phyloP scores from a whole-genome alignment of 176 grass and related monocot species.

The Oryza australiensis region DNA sequence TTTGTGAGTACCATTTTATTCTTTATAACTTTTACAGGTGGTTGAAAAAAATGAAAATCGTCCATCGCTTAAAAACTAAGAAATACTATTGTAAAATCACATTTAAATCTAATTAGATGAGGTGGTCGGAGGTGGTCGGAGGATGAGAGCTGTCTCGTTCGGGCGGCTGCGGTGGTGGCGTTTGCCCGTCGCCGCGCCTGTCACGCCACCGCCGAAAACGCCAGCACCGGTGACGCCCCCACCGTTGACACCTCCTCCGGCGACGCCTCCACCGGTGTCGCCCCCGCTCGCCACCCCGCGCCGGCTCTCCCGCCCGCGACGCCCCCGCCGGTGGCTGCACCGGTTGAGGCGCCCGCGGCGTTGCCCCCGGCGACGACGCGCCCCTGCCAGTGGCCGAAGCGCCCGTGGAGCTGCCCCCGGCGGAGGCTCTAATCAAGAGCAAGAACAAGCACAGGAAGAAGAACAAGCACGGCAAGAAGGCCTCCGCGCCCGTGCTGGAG shows the following conservation, averaged over 20 bases:
- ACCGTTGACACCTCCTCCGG: not conserved
- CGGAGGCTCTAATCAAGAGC: conserved; percentile 53
- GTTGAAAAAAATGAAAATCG: no score
- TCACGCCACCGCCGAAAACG: not conserved
- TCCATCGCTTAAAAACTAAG: no score
- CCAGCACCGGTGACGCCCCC: conserved; percentile 8
- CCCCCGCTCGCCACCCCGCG: not conserved
- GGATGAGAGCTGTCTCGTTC: no score
- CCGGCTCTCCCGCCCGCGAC: conserved; percentile 27
- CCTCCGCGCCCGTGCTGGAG: conserved; percentile 52
- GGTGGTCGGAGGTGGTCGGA: no score
- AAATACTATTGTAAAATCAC: no score
- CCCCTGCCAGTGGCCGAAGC: conserved; percentile 43
- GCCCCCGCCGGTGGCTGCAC: not conserved
- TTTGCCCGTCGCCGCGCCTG: not conserved
- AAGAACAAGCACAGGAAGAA: conserved; percentile 78
- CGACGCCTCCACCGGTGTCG: not conserved
- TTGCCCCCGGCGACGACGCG: conserved; percentile 15
- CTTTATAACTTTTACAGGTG: no score
- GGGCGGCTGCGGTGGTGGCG: no score
- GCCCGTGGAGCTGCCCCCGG: conserved; percentile 42
- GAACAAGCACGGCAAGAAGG: conserved; percentile 63
- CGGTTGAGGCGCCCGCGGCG: conserved; percentile 34
- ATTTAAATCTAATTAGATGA: no score
- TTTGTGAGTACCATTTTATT: no score